These are phyloP conservation scores for Diaporthe velutina DNA, from an alignment of 2,329 filamentous ascomycete genomes.

Conservation along the genomic window DNA sequence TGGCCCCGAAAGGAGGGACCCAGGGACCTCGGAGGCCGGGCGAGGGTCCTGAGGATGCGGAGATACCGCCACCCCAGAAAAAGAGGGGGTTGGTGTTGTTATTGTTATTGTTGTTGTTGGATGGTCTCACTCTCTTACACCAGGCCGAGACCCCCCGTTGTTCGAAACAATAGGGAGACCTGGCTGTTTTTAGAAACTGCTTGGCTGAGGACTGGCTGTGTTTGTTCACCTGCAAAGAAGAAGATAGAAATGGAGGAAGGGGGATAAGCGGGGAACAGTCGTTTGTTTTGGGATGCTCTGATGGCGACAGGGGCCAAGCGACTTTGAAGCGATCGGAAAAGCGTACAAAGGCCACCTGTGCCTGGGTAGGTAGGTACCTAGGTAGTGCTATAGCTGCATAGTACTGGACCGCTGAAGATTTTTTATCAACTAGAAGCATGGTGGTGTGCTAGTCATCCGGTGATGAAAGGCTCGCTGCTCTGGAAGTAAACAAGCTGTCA, in stretches of 20 bases:
- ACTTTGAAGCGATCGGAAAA: not conserved
- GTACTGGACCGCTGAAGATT: not conserved
- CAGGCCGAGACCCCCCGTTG: slow-evolving; percentile 30
- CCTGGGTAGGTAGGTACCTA: no score
- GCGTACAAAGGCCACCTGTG: not conserved
- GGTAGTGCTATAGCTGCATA: not conserved
- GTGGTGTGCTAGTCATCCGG: not conserved
- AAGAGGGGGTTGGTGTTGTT: slow-evolving; percentile 25
- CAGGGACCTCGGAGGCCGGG: slow-evolving; percentile 2
- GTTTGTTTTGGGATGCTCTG: not conserved
- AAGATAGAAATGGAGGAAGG: not conserved
- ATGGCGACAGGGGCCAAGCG: not conserved
- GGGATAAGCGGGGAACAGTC: not conserved
- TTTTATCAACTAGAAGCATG: not conserved
- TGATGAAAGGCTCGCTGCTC: not conserved
- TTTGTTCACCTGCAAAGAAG: not conserved
- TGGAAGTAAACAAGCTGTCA: slow-evolving; percentile 7
- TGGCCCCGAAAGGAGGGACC: not conserved
- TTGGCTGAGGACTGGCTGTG: not conserved
- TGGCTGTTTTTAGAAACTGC: slow-evolving; percentile 26
- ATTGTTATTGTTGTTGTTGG: slow-evolving; percentile 27
- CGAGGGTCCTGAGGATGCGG: slow-evolving; percentile 6
- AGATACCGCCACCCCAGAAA: slow-evolving; percentile 15
- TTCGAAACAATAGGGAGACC: slow-evolving; percentile 22
- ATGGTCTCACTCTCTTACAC: slow-evolving; percentile 37